Base-by-base conservation (phyloP, 129 eudicot species). In the Chrysanthemum makinoi region DNA sequence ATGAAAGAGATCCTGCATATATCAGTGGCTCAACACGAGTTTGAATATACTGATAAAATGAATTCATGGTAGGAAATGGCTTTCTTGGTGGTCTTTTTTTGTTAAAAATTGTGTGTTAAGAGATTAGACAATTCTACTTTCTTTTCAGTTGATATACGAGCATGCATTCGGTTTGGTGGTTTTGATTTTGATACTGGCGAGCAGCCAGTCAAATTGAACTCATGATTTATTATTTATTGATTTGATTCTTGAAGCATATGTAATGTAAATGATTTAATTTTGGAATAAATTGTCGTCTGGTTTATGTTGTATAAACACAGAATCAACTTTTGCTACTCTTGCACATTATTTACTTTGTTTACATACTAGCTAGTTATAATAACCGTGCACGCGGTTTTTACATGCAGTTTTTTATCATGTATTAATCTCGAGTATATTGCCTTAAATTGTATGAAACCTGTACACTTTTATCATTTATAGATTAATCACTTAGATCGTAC, bases 181-280 rank as follows among this genome's bases (percentile, higher is more conserved):
- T 30, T 58, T 67, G 53, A 30, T 35, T 33, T 28, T 68, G 20
- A 22, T 76, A 52, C n/a, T 10, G 24, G 61, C 3, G 61, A 56
- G 55, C 18, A 20, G 24, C 13, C 1, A 20, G 26, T 46, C 51
- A 15, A 18, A 14, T 51, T 50, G 14, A 5, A 35, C 46, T 1
- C 4, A 5, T 35, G 7, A 3, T 76, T 22, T 51, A 39, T 50
- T 60, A 13, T 66, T 68, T 8, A 63, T 63, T 65, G 15, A 33
- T 49, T 68, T 59, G n/a, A 68, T 76, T 67, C 43, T 62, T 69
- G 22, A 69, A 35, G 44, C 30, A 47, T 5, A 58, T 10, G 19
- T 52, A 3, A 11, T 68, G 68, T 2, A 60, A 14, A 49, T 49
- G 11, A 11, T 12, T 58, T 58, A 30, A 10, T 0, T 46, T 58